Percentiles rank a stretch among this genome's conserved stretches.
Evolutionary conservation across 441 rosid genomes (phyloP).

Genomic region (Bruguiera hainesii): DNA sequence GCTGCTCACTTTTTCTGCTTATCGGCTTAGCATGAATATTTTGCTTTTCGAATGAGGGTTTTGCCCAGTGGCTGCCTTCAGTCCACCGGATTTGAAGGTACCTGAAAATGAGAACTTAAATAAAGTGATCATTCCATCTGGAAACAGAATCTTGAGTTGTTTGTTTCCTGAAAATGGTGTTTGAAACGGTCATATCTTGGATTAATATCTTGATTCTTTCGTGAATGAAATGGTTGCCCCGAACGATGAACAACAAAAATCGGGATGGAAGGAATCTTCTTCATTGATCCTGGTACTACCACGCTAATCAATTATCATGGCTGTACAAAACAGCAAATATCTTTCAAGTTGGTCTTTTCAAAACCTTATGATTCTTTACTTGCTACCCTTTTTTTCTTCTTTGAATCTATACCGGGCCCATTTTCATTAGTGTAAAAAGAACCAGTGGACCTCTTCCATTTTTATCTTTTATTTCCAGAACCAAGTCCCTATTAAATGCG

Average conservation of each 20-base stretch:
- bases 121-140: too few relatives aligned
- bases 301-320: background rate
- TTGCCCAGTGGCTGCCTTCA: background rate
- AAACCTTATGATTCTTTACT: conserved; percentile 20
- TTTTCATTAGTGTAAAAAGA: conserved; percentile 33
- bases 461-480: conserved; percentile 14
- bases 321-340: background rate
- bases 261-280: background rate
- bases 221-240: background rate
- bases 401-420: conserved; percentile 52
- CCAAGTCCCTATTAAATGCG: conserved; percentile 45
- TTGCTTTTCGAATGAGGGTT: conserved; percentile 9
- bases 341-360: background rate
- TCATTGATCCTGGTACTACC: background rate
- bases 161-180: too few relatives aligned
- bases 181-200: too few relatives aligned
- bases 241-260: background rate
- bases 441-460: conserved; percentile 23
- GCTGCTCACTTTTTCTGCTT: conserved; percentile 8
- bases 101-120: background rate
- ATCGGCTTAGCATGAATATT: conserved; percentile 25
- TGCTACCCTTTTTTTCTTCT: conserved; percentile 19
- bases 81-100: background rate
- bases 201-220: too few relatives aligned
- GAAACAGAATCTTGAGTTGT: too few relatives aligned